phyloP scores from a whole-genome alignment of 805 yeast species.

The Starmerella bombicola region DNA sequence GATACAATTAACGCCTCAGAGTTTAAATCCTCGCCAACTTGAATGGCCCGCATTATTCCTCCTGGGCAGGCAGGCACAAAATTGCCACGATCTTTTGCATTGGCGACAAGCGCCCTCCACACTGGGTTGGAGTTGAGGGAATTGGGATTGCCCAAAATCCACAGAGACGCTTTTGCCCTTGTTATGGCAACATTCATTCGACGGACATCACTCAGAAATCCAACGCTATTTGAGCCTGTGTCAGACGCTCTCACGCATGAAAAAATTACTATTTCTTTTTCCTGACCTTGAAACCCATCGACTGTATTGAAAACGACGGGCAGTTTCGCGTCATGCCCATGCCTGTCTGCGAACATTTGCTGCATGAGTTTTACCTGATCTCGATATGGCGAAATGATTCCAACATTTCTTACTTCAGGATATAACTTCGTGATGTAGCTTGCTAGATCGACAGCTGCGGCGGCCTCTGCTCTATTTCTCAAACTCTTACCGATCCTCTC shows the following conservation, averaged over 20 bases:
- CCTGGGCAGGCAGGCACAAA: constrained; percentile 1
- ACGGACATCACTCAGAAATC: constrained; percentile 79
- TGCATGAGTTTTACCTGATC: constrained; percentile 61
- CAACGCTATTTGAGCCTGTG: constrained; percentile 40
- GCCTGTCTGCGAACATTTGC: constrained; percentile 42
- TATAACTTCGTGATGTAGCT: constrained; percentile 39
- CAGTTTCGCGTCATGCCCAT: constrained; percentile 36
- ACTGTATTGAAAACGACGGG: constrained; percentile 81
- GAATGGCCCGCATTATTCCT: constrained; percentile 3
- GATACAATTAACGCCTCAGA: too few relatives aligned
- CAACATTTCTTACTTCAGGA: constrained; percentile 49
- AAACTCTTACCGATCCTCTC: constrained; percentile 45
- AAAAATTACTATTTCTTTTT: constrained; percentile 82
- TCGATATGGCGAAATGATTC: constrained; percentile 88
- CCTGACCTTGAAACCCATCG: constrained; percentile 98
- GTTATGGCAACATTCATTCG: constrained; percentile 97
- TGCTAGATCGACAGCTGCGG: constrained; percentile 56
- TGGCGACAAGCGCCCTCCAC: constrained; percentile 57
- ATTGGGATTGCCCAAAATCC: constrained; percentile 77
- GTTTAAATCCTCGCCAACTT: too few relatives aligned
- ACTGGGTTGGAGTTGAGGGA: constrained; percentile 52
- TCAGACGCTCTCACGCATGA: constrained; percentile 86
- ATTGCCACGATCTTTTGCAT: constrained; percentile 44
- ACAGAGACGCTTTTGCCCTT: constrained; percentile 80
- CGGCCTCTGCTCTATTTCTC: constrained; percentile 59